These are phyloP conservation scores for Ophiognomonia clavigignenti-juglandacearum DNA, from an alignment of 2,329 filamentous ascomycete species.

Conservation along the genomic window DNA sequence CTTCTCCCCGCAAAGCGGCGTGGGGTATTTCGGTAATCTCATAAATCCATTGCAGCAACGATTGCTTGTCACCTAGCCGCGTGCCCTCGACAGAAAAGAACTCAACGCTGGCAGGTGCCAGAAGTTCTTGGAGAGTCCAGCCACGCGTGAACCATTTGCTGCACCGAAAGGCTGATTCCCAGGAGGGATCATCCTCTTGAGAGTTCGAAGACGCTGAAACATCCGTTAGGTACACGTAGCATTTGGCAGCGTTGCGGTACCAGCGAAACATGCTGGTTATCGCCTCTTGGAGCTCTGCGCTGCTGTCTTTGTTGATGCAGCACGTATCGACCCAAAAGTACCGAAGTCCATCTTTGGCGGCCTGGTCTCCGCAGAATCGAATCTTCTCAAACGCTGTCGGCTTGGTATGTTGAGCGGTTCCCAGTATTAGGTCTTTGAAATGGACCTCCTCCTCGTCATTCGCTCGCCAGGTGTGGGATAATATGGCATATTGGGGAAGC, in stretches of 20 bases:
- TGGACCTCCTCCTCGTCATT: constrained; percentile 20
- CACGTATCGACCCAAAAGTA: constrained; percentile 14
- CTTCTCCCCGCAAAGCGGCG: too few species aligned
- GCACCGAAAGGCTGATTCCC: too few species aligned
- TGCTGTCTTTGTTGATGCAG: constrained; percentile 14
- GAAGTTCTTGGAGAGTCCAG: too few species aligned
- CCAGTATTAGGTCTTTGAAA: constrained; percentile 19
- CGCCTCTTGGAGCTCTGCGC: constrained; percentile 14
- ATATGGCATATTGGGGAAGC: constrained; percentile 25
- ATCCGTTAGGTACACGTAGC: constrained; percentile 15
- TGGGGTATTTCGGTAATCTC: too few species aligned
- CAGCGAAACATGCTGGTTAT: constrained; percentile 18
- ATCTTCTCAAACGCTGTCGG: neutral
- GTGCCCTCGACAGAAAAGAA: too few species aligned
- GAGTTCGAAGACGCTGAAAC: too few species aligned
- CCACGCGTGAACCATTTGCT: too few species aligned
- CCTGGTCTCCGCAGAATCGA: constrained; percentile 5
- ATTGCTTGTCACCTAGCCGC: too few species aligned
- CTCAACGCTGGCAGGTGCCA: too few species aligned
- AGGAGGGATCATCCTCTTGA: too few species aligned
- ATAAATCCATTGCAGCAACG: too few species aligned
- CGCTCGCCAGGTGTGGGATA: constrained; percentile 27
- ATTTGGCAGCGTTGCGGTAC: constrained; percentile 14
- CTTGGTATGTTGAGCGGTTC: neutral
- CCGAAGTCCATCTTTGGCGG: constrained; percentile 3